phyloP scores from a whole-genome alignment of 441 rosid species.

The Cnidoscolus chayamansa region DNA sequence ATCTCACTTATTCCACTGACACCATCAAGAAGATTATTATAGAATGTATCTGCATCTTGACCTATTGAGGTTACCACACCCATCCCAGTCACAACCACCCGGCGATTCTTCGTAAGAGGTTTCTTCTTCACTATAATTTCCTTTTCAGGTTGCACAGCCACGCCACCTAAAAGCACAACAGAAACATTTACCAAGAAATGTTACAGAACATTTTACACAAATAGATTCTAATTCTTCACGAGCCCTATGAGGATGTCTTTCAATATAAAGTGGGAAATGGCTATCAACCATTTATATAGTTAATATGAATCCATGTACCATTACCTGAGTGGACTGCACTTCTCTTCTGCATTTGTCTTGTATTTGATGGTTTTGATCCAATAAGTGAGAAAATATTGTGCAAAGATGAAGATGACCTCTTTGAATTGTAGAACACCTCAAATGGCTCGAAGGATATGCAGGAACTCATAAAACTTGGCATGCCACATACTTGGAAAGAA shows the following conservation, averaged over 20 bases:
- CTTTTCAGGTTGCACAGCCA: conserved; percentile 68
- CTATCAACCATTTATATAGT: no score
- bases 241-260: no score
- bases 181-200: no score
- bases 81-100: conserved; percentile 96
- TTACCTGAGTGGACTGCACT: conserved; percentile 14
- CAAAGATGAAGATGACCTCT: conserved; percentile 15
- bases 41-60: conserved; percentile 69
- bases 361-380: conserved; percentile 31
- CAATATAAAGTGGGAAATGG: no score
- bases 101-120: conserved; percentile 59
- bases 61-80: conserved; percentile 81
- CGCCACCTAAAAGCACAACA: conserved; percentile 8
- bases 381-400: conserved; percentile 32
- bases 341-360: conserved; percentile 8
- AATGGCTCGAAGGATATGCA: conserved; percentile 76
- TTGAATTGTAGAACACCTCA: conserved; percentile 44
- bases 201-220: no score
- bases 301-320: no score
- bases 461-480: conserved; percentile 56
- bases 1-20: conserved; percentile 80
- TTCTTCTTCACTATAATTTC: conserved; percentile 51
- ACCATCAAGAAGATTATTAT: conserved; percentile 80
- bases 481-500: conserved; percentile 47
- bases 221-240: no score